Percentiles rank a stretch among this genome's conserved stretches.
These are phyloP conservation scores for Paraphaeosphaeria minitans DNA, from an alignment of 2,329 filamentous ascomycete species.

Conservation along the genomic window DNA sequence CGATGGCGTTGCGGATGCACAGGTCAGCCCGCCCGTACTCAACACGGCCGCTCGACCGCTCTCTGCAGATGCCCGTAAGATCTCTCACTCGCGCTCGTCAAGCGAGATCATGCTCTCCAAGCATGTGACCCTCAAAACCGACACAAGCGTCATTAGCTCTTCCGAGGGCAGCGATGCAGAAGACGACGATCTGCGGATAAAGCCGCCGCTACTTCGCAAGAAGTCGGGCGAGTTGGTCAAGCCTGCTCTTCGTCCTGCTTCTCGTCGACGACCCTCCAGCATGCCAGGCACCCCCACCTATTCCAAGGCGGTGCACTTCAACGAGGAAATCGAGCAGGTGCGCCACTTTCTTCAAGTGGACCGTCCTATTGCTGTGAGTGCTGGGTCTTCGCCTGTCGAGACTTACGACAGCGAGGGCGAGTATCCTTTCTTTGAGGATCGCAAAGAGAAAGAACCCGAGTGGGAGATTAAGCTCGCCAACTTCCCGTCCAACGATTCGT, in stretches of 20 bases:
- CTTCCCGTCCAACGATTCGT: constrained; percentile 70
- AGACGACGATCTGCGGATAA: constrained; percentile 63
- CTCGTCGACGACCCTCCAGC: constrained; percentile 84
- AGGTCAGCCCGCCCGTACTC: constrained; percentile 24
- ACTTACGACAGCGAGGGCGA: constrained; percentile 85
- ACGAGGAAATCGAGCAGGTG: constrained; percentile 93
- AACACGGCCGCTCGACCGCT: constrained; percentile 44
- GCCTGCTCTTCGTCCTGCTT: constrained; percentile 81
- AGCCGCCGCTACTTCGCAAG: constrained; percentile 94
- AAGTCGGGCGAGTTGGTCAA: constrained; percentile 97
- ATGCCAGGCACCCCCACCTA: constrained; percentile 98
- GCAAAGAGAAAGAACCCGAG: constrained; percentile 61
- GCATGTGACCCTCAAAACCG: constrained; percentile 50
- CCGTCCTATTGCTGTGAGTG: constrained; percentile 92
- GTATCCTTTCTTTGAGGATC: constrained; percentile 76
- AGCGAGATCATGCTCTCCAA: constrained; percentile 61
- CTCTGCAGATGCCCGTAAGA: constrained; percentile 62
- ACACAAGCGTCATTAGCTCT: constrained; percentile 49
- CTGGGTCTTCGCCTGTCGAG: constrained; percentile 88
- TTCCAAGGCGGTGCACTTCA: constrained; percentile 97
- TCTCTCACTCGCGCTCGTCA: constrained; percentile 64
- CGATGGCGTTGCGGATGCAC: constrained; percentile 24
- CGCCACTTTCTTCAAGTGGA: constrained; percentile 95
- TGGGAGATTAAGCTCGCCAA: constrained; percentile 89
- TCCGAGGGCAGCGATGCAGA: constrained; percentile 61